These are phyloP conservation scores for Helminthosporium solani DNA, from an alignment of 2,329 filamentous ascomycete species.

Conservation along the genomic window DNA sequence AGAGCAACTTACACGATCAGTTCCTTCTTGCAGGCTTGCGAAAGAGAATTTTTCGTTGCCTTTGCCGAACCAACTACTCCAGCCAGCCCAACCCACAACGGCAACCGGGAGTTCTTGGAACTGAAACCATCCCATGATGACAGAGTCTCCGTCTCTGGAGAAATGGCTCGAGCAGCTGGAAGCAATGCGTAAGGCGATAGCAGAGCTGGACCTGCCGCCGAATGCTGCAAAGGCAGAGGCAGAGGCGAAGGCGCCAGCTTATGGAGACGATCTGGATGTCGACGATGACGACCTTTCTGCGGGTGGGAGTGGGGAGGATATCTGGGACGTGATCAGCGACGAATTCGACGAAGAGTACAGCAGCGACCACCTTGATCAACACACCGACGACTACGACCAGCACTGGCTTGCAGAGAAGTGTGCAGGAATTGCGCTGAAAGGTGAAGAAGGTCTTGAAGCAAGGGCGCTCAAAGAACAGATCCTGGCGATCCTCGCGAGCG, in stretches of 20 bases:
- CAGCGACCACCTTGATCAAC: slow-evolving; percentile 63
- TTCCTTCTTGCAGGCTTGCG: too few species aligned
- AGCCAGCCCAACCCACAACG: too few species aligned
- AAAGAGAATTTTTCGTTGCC: background rate
- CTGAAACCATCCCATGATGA: background rate
- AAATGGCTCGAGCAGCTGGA: slow-evolving; percentile 84
- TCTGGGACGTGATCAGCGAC: slow-evolving; percentile 90
- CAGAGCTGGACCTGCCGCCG: slow-evolving; percentile 62
- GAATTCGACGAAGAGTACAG: slow-evolving; percentile 65
- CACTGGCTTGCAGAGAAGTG: slow-evolving; percentile 75
- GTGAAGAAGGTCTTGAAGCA: slow-evolving; percentile 66
- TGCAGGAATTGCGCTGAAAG: slow-evolving; percentile 61
- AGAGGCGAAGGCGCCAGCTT: slow-evolving; percentile 49
- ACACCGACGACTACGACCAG: slow-evolving; percentile 54
- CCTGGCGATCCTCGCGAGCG: slow-evolving; percentile 68
- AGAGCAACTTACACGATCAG: too few species aligned
- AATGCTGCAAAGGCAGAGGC: too few species aligned
- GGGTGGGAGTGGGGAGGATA: slow-evolving; percentile 70
- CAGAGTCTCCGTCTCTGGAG: slow-evolving; percentile 44
- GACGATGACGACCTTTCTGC: slow-evolving; percentile 66
- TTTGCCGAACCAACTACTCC: too few species aligned
- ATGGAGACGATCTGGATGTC: slow-evolving; percentile 60
- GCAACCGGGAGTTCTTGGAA: too few species aligned
- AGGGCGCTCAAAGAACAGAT: slow-evolving; percentile 77
- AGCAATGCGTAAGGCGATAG: slow-evolving; percentile 83